These are phyloP conservation scores for Pistacia atlantica DNA, from an alignment of 345 rosid species.

Conservation along the genomic window DNA sequence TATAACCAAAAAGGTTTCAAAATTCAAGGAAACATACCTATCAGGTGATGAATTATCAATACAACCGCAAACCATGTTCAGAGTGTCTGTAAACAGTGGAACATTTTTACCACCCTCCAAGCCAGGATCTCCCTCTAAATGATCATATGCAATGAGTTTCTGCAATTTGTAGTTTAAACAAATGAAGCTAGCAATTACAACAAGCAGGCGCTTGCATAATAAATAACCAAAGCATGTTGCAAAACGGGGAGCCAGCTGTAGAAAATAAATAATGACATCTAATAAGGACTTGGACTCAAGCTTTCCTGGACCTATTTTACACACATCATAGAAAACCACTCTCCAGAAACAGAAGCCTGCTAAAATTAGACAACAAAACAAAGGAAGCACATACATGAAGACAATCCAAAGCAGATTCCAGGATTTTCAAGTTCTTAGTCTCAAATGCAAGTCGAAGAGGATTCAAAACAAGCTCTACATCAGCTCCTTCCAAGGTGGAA, in stretches of 20 bases:
- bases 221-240: not conserved
- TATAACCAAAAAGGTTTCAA: slow-evolving; percentile 12
- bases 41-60: slow-evolving; percentile 95
- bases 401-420: slow-evolving; percentile 97
- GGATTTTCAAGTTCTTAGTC: slow-evolving; percentile 82
- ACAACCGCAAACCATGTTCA: slow-evolving; percentile 87
- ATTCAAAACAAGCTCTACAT: slow-evolving; percentile 86
- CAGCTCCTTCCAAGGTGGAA: slow-evolving; percentile 73
- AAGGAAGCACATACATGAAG: slow-evolving; percentile 71
- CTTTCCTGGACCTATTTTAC: not conserved
- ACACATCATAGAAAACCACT: slow-evolving; percentile 12
- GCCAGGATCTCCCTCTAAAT: slow-evolving; percentile 97
- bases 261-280: slow-evolving; percentile 2
- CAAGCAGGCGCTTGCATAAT: not conserved
- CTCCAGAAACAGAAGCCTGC: not conserved
- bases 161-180: slow-evolving; percentile 39
- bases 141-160: slow-evolving; percentile 98
- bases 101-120: slow-evolving; percentile 84
- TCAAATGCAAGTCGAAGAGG: slow-evolving; percentile 93
- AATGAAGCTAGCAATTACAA: slow-evolving; percentile 17
- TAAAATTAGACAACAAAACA: slow-evolving; percentile 12
- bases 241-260: not conserved
- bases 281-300: slow-evolving; percentile 10
- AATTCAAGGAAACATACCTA: slow-evolving; percentile 51
- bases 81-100: slow-evolving; percentile 80